Conservation (phyloP, 2,329 filamentous ascomycete genomes). For the Paraphaeosphaeria minitans region DNA sequence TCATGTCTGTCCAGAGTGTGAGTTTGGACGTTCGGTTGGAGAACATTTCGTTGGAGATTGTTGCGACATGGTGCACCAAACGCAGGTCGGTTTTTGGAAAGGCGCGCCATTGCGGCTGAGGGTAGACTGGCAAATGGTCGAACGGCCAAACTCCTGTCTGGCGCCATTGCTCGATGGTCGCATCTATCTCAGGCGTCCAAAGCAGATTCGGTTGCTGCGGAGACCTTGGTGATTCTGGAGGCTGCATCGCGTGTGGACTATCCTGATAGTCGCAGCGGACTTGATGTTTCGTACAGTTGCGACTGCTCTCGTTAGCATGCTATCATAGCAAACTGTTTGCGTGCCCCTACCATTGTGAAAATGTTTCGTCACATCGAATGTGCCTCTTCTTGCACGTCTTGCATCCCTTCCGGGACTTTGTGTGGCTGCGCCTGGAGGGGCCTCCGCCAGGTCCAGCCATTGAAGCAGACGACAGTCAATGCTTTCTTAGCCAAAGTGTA, state of each 20-base stretch:
- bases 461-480: conserved; percentile 18
- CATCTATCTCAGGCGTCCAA: conserved; percentile 86
- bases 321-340: not conserved
- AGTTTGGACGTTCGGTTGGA: conserved; percentile 78
- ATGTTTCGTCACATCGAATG: conserved; percentile 96
- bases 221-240: conserved; percentile 55
- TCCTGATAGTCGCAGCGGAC: conserved; percentile 98
- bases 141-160: conserved; percentile 85
- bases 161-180: conserved; percentile 81
- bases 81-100: conserved; percentile 80
- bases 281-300: conserved; percentile 99
- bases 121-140: conserved; percentile 76
- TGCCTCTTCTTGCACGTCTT: conserved; percentile 97
- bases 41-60: conserved; percentile 82
- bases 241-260: conserved; percentile 68
- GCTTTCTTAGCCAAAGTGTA: not conserved
- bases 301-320: conserved; percentile 60
- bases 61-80: conserved; percentile 87
- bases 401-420: conserved; percentile 98
- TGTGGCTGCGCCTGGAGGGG: conserved; percentile 89
- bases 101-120: conserved; percentile 72
- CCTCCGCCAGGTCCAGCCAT: conserved; percentile 97
- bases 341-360: conserved; percentile 86
- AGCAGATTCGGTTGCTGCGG: conserved; percentile 68
- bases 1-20: conserved; percentile 90